Conservation (phyloP, 2,329 filamentous ascomycete species). For the Beauveria scarabaeidicola region DNA sequence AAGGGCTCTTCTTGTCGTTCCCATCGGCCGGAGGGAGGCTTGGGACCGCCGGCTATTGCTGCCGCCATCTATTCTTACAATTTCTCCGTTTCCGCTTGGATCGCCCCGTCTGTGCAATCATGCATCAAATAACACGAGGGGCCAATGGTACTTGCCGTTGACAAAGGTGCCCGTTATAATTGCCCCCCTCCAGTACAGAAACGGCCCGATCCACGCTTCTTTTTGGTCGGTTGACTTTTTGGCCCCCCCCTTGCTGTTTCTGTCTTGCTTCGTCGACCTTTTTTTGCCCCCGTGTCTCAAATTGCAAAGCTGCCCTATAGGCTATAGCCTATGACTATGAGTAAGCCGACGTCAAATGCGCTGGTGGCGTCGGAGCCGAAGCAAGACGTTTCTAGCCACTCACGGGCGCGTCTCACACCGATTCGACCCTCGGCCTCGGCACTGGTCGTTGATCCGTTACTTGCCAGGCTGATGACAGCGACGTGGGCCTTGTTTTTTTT, state of each 20-base stretch:
- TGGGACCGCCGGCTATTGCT: too few species aligned
- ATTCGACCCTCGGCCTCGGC: not conserved
- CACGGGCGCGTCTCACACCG: not conserved
- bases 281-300: not conserved
- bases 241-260: not conserved
- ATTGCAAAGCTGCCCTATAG: not conserved
- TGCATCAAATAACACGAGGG: not conserved
- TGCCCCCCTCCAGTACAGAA: not conserved
- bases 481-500: too few species aligned
- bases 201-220: conserved; percentile 5
- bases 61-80: too few species aligned
- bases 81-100: not conserved
- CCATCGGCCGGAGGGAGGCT: too few species aligned
- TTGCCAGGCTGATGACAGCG: not conserved
- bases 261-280: not conserved
- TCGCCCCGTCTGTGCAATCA: not conserved
- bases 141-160: not conserved
- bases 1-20: not conserved
- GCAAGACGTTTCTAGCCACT: not conserved
- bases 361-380: not conserved
- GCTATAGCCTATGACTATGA: too few species aligned
- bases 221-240: not conserved
- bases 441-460: not conserved
- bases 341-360: not conserved
- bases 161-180: not conserved